A percentile compares a stretch with the other conserved stretches of the same genome.
These are phyloP conservation scores for Cystofilobasidium macerans DNA, from an alignment of 768 basidiomycete species.

Conservation along the genomic window DNA sequence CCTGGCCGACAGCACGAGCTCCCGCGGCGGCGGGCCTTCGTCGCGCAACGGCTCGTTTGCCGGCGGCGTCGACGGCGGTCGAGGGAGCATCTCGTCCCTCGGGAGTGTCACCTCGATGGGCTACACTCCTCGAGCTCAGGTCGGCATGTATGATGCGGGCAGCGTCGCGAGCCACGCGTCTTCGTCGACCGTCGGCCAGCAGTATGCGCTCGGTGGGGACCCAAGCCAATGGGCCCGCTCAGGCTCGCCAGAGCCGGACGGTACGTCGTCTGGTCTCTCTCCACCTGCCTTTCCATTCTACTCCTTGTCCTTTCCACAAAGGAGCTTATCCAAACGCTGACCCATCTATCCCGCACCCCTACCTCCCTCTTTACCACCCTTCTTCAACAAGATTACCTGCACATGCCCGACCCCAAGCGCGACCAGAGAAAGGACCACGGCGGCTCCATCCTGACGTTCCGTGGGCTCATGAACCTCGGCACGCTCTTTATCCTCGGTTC, in stretches of 20 bases:
- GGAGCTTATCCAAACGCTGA: no score
- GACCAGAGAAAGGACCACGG: slow-evolving; percentile 8
- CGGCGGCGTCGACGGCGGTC: no score
- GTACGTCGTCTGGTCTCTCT: not conserved
- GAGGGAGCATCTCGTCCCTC: not conserved
- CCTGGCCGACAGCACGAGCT: not conserved
- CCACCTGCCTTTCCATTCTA: not conserved
- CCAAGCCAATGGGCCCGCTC: slow-evolving; percentile 11
- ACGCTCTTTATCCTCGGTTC: slow-evolving; percentile 6
- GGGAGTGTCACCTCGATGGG: not conserved
- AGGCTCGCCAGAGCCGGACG: slow-evolving; percentile 17
- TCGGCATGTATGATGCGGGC: not conserved
- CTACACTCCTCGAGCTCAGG: not conserved
- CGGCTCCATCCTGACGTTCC: slow-evolving; percentile 7
- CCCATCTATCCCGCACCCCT: not conserved
- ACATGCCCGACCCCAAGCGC: slow-evolving; percentile 25
- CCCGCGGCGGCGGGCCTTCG: not conserved
- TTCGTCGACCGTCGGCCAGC: not conserved
- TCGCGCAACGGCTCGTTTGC: not conserved
- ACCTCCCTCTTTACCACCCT: not conserved
- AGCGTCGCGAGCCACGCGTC: not conserved
- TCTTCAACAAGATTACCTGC: slow-evolving; percentile 18
- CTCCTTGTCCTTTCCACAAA: no score
- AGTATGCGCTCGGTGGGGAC: slow-evolving; percentile 12
- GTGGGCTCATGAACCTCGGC: slow-evolving; percentile 21